These are phyloP conservation scores for Pyrenophora graminea DNA, from an alignment of 2,329 filamentous ascomycete genomes.

Conservation along the genomic window DNA sequence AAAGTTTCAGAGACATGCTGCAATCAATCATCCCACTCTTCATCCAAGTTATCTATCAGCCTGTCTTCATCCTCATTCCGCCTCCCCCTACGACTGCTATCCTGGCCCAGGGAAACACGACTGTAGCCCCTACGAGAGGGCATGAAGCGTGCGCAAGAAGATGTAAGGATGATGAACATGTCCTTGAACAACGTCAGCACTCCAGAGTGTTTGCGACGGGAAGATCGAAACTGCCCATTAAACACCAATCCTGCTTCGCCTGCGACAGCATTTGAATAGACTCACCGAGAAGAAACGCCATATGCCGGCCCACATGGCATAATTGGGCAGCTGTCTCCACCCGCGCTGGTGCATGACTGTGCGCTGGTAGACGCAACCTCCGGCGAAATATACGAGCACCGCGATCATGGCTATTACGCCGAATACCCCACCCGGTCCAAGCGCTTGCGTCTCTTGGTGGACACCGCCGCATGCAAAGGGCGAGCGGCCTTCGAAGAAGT, in stretches of 20 bases:
- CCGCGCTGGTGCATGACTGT: constrained; percentile 92
- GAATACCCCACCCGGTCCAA: constrained; percentile 76
- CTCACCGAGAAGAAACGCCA: constrained; percentile 79
- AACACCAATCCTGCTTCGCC: constrained; percentile 1
- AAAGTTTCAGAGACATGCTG: not conserved
- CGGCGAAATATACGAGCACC: constrained; percentile 84
- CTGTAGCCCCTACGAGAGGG: constrained; percentile 70
- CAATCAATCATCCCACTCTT: constrained; percentile 84
- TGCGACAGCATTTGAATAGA: constrained; percentile 8
- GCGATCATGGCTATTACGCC: constrained; percentile 81
- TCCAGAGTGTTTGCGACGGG: not conserved
- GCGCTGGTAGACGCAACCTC: constrained; percentile 93
- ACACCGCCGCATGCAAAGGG: constrained; percentile 79
- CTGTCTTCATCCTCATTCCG: constrained; percentile 83
- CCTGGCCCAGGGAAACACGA: constrained; percentile 59
- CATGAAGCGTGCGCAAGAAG: constrained; percentile 69
- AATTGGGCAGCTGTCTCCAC: constrained; percentile 95
- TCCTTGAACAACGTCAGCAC: constrained; percentile 45
- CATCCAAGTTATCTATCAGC: constrained; percentile 92
- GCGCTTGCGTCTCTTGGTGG: constrained; percentile 60
- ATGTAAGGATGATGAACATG: constrained; percentile 69
- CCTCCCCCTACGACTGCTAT: constrained; percentile 48
- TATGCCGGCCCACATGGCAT: constrained; percentile 87
- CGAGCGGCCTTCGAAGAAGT: constrained; percentile 92
- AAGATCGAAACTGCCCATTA: not conserved